Base-by-base conservation (phyloP, 2,329 filamentous ascomycete species). In the Myriosclerotinia curreyana region DNA sequence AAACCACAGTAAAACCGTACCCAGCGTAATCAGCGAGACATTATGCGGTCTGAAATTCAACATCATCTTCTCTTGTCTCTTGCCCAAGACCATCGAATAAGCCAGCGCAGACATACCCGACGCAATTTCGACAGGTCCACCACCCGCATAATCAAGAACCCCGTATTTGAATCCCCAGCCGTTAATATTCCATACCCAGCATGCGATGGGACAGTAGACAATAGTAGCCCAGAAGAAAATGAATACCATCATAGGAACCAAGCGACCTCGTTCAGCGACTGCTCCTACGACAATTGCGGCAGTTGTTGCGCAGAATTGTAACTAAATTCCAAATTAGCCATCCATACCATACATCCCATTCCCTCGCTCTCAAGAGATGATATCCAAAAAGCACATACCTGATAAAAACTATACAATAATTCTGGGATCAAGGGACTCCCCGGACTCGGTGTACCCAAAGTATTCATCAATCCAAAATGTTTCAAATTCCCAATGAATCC, bases 11-110 rank as follows among this genome's bases (percentile, higher is more conserved):
- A 99, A 85, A 69, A 96, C 85, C 4, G 95, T 98, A 68, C 95
- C 95, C 71, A 98, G 88, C 0, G 95, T 93, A 79, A 99, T 96
- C 74, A 98, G 85, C 7, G 93, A 96, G 70, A 98, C 95, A 81
- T 99, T 99, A 83, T 99, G 95, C 22, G 95, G 95, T 71, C 95
- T 91, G 85, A 98, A 98, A 84, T 98, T 98, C 79, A 97, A 86
- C 91, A 98, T 97, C 92, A 98, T 97, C 81, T 92, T 95, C 81
- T 98, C 94, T 80, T 97, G 95, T 70, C 95, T 92, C 74, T 92
- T 91, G 71, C 95, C 95, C 66, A 99, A 90, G 46, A 97, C 88
- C 91, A 91, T 89, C 2, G 93, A 96, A 81, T 98, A 99, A 69
- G 95, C 95, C 54, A 98, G 83, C 38, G 94, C 95, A 51, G 92